phyloP scores from a whole-genome alignment of 306 rosid species.

The Mimosa pudica region DNA sequence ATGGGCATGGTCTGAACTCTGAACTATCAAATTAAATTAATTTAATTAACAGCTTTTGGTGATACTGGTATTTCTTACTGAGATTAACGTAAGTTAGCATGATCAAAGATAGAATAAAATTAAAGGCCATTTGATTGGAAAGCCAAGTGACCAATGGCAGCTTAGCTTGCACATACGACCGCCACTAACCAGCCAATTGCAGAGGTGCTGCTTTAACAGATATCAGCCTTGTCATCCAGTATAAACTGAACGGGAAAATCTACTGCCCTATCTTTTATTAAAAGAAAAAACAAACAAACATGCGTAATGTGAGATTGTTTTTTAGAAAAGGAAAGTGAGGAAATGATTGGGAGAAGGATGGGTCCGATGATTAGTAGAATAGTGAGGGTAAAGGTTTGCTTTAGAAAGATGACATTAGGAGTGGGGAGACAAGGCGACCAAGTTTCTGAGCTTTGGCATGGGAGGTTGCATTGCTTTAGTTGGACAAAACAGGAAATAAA shows the following conservation, averaged over 20 bases:
- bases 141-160: slow-evolving; percentile 35
- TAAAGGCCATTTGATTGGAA: background rate
- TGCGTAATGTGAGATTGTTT: background rate
- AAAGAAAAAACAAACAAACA: background rate
- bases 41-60: slow-evolving; percentile 21
- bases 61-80: slow-evolving; percentile 35
- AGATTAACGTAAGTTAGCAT: background rate
- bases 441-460: slow-evolving; percentile 10
- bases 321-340: background rate
- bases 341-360: background rate
- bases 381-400: slow-evolving; percentile 37
- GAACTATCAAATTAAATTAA: too few species aligned
- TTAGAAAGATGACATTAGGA: background rate
- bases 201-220: background rate
- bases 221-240: background rate
- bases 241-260: background rate
- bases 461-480: background rate
- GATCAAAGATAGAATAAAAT: background rate
- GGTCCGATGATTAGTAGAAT: slow-evolving; percentile 29
- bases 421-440: slow-evolving; percentile 71
- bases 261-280: background rate
- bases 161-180: slow-evolving; percentile 40
- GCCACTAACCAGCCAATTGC: slow-evolving; percentile 34
- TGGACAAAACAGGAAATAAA: background rate
- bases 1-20: background rate